Conservation (phyloP, 495 filamentous ascomycete genomes). For the Penicillium waksmanii region DNA sequence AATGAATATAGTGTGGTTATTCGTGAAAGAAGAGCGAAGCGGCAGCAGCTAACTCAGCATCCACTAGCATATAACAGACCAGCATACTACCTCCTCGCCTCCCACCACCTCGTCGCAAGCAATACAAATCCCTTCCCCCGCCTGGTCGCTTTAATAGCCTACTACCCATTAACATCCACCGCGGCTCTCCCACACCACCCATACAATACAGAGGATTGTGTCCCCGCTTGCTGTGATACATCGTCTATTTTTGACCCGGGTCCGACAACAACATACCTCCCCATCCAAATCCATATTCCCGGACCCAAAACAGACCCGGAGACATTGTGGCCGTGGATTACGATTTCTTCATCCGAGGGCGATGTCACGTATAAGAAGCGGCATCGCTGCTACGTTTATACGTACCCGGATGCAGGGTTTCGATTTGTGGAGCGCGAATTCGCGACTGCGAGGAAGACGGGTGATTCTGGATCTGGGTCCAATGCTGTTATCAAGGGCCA, state of each 20-base stretch:
- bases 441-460: slow-evolving; percentile 28
- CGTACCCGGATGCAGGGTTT: slow-evolving; percentile 47
- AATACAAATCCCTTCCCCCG: slow-evolving; percentile 45
- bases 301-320: slow-evolving; percentile 50
- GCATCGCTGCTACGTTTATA: slow-evolving; percentile 48
- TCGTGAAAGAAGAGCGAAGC: too few species aligned
- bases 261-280: slow-evolving; percentile 44
- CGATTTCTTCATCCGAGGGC: slow-evolving; percentile 19
- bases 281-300: slow-evolving; percentile 54
- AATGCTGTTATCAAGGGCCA: neutral
- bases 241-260: slow-evolving; percentile 39
- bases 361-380: slow-evolving; percentile 44
- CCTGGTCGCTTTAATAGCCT: slow-evolving; percentile 58
- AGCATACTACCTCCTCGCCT: slow-evolving; percentile 58
- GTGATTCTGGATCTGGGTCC: neutral
- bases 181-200: neutral
- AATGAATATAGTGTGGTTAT: too few species aligned
- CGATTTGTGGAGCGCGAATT: slow-evolving; percentile 57
- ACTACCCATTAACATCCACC: slow-evolving; percentile 53
- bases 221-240: slow-evolving; percentile 34
- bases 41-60: neutral
- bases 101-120: slow-evolving; percentile 47
- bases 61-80: slow-evolving; percentile 58
- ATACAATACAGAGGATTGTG: slow-evolving; percentile 8
- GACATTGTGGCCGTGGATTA: slow-evolving; percentile 34